phyloP scores from a whole-genome alignment of 176 grass and related monocot species.

The Zizania latifolia region DNA sequence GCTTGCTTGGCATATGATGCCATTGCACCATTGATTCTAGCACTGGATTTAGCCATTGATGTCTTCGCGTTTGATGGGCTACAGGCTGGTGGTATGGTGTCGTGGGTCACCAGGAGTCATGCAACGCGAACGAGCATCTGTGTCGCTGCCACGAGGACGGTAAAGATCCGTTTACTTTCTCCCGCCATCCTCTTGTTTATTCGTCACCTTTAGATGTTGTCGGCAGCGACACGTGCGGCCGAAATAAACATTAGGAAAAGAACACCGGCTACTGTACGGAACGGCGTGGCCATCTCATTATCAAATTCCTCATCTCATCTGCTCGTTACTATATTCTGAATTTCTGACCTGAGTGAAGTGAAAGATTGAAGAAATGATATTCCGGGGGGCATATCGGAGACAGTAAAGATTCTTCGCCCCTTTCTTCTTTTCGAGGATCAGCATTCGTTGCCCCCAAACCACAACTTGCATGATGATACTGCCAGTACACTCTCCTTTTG shows the following conservation, averaged over 20 bases:
- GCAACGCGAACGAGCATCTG: constrained; percentile 50
- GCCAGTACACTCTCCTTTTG: neutral
- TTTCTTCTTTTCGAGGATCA: neutral
- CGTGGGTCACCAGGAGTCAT: constrained; percentile 66
- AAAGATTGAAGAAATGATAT: neutral
- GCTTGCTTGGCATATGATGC: neutral
- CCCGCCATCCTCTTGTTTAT: too few relatives aligned
- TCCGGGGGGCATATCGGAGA: neutral
- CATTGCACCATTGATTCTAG: neutral
- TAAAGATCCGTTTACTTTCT: constrained; percentile 33
- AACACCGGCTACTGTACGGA: neutral
- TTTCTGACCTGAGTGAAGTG: neutral
- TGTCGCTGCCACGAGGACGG: constrained; percentile 75
- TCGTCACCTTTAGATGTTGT: neutral
- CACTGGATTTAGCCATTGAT: neutral
- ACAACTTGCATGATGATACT: constrained; percentile 5
- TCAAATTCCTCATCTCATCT: neutral
- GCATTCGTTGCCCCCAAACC: neutral
- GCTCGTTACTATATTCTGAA: neutral
- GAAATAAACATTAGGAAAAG: neutral
- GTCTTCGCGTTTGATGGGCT: constrained; percentile 1
- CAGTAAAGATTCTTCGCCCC: neutral
- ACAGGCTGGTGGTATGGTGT: constrained; percentile 95
- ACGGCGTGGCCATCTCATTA: neutral
- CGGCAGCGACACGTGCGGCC: constrained; percentile 2